Conservation (phyloP, 164 flowering plant genomes). For the Cinnamomum chago region DNA sequence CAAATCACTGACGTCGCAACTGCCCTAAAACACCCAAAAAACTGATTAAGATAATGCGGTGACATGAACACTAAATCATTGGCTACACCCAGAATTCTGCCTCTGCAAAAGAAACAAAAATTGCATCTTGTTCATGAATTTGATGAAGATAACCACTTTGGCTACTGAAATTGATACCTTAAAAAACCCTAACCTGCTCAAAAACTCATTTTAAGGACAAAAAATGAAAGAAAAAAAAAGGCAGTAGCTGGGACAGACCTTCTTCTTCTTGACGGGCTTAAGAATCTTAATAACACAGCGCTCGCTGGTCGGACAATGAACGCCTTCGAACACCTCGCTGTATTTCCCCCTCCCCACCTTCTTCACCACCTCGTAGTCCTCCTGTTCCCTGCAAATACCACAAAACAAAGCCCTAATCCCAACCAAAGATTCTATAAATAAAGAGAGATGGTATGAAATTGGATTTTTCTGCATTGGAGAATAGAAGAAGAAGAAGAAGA, state of each 20-base stretch:
- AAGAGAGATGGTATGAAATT: constrained; percentile 2
- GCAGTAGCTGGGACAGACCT: constrained; percentile 33
- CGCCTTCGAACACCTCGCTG: constrained; percentile 95
- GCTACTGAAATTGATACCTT: too few species aligned
- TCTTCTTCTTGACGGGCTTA: constrained; percentile 97
- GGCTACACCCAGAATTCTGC: too few species aligned
- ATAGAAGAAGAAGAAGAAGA: neutral
- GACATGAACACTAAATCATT: too few species aligned
- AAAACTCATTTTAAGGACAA: too few species aligned
- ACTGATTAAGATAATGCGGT: too few species aligned
- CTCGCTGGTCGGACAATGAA: constrained; percentile 68
- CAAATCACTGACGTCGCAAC: too few species aligned
- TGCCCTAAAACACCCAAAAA: too few species aligned
- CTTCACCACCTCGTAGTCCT: constrained; percentile 92
- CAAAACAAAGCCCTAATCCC: neutral
- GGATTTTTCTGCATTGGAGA: too few species aligned
- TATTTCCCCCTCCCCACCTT: constrained; percentile 97
- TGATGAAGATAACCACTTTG: too few species aligned
- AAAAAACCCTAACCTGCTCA: neutral
- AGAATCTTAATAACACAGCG: constrained; percentile 89
- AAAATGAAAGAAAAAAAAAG: neutral
- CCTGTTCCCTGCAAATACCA: constrained; percentile 62
- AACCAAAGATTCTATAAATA: neutral
- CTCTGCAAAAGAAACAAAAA: too few species aligned
- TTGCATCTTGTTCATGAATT: too few species aligned